These are phyloP conservation scores for Penicillium sp. DNA, from an alignment of 2,329 filamentous ascomycete species.

Conservation along the genomic window DNA sequence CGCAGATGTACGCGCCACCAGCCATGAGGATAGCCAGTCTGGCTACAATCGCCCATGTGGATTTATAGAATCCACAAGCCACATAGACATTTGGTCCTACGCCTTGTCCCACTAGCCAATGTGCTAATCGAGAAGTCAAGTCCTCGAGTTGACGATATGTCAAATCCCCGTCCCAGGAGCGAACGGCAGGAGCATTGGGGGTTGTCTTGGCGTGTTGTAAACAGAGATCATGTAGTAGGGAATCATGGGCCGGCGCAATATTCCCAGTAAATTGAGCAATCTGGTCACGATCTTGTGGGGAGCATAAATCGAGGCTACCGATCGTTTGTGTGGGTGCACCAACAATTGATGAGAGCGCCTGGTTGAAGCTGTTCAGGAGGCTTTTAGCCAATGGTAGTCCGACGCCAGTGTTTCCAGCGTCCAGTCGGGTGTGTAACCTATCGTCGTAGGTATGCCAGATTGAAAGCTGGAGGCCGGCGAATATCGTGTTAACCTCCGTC, in stretches of 20 bases:
- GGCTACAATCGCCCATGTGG: constrained; percentile 22
- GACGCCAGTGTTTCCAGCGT: constrained; percentile 3
- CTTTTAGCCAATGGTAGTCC: constrained; percentile 12
- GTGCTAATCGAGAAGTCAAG: constrained; percentile 10
- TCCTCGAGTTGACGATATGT: constrained; percentile 16
- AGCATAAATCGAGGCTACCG: constrained; percentile 14
- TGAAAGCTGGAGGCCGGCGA: constrained; percentile 4
- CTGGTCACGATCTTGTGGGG: constrained; percentile 7
- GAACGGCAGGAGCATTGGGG: constrained; percentile 16
- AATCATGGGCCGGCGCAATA: constrained; percentile 7
- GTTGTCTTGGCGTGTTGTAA: constrained; percentile 10
- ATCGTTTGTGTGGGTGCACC: neutral
- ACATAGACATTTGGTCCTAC: constrained; percentile 16
- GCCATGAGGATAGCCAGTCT: constrained; percentile 21
- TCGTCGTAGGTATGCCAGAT: constrained; percentile 8
- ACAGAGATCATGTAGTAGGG: constrained; percentile 17
- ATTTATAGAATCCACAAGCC: constrained; percentile 20
- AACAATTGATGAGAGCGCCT: constrained; percentile 10
- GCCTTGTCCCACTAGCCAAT: constrained; percentile 15
- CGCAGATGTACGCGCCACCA: constrained; percentile 63
- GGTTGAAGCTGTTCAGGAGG: constrained; percentile 13
- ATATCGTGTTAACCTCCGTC: neutral
- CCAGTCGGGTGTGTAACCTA: constrained; percentile 6
- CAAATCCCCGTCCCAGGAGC: constrained; percentile 22
- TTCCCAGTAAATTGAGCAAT: constrained; percentile 12